Evolutionary conservation across 192 early-diverging fungal species (phyloP), one percentile per base, ranked within the genome.

Genomic region (Coemansia sp.): DNA sequence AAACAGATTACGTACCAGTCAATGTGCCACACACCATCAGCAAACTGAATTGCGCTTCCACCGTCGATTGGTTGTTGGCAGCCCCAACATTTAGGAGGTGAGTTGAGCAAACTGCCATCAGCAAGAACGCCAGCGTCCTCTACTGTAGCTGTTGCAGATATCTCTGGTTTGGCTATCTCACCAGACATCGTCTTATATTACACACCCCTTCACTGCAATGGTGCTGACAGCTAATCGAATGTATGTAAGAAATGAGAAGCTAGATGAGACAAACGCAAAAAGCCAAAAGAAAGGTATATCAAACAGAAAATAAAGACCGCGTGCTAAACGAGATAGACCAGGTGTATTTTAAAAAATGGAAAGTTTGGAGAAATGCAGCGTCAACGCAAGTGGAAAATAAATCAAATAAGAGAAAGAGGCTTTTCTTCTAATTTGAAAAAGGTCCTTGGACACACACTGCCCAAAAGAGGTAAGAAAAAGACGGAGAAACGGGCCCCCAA

Each of bases 1-100:
- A 10, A 71, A 22, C n/a, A 25, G 10, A 6, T 10, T 32, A 27
- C 78, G 78, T 89, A 89, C 90, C 90, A 92, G 60, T 89, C 81
- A 68, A 90, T 86, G 78, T 92, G 90, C 86, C 88, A 92, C 6
- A 92, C 78, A 26, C 88, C 87, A 48, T 92, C 90, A 18, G 88
- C 90, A 81, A 92, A 92, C 50, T 88, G 85, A 59, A 92, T 86
- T 23, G 89, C 90, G 57, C 86, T 88, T 47, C 89, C 89, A 48
- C 88, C 90, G 64, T 90, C 87, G 61, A 92, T 90, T 26, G 83
- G 65, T 24, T 71, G 70, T 41, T 82, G 67, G 63, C 90, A 92
- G 12, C 89, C 90, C 76, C 85, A 85, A 66, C 90, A 92, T 65
- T 76, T 70, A 19, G 78, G 78, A 3, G 74, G 70, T 2, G 78